Base-by-base conservation (phyloP, 805 yeast genomes). In the Cyberlindnera misumaiensis region DNA sequence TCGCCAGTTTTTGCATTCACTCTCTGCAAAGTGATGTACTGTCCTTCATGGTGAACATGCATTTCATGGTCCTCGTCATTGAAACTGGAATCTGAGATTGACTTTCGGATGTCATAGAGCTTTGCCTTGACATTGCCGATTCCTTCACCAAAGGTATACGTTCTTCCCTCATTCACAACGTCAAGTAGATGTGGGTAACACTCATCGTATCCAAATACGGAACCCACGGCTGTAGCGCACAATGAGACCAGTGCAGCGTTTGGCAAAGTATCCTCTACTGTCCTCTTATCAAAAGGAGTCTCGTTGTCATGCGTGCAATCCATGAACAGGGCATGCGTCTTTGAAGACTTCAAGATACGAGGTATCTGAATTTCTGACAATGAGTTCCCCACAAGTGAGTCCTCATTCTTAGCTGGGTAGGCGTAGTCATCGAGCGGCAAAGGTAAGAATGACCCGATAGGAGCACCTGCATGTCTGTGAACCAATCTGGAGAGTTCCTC, bases 231-330 rank as follows among this genome's bases (percentile, higher is more conserved):
- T 38, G 95, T 84, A 1, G 94, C 78, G 52, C 97, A 89, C 57
- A 90, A 75, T 0, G 97, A 81, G 4, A 93, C 97, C 37, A 90
- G 67, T 0, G 96, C 98, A 3, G 97, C 97, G 52, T 83, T 90
- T 9, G 97, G 95, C 31, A 90, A 68, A 0, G 97, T 89, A 54
- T 90, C 98, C 55, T 89, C 96, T 2, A 86, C 82, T 0, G 96
- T 88, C 56, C 97, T 76, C 62, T 83, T 87, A 50, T 90, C 94
- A 31, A 70, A 73, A 2, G 97, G 95, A 15, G 79, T 81, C 62
- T 88, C 93, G 55, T 90, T 90, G 59, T 90, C 98, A 59, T 90
- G 98, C 2, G 97, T 89, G 54, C 97, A 90, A 56, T 93, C 97
- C 97, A 93, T 90, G 51, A 90, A 83, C 50, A 93, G 67, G 0